These are phyloP conservation scores for Blastobotrys elegans DNA, from an alignment of 1,139 yeast species.

Conservation along the genomic window DNA sequence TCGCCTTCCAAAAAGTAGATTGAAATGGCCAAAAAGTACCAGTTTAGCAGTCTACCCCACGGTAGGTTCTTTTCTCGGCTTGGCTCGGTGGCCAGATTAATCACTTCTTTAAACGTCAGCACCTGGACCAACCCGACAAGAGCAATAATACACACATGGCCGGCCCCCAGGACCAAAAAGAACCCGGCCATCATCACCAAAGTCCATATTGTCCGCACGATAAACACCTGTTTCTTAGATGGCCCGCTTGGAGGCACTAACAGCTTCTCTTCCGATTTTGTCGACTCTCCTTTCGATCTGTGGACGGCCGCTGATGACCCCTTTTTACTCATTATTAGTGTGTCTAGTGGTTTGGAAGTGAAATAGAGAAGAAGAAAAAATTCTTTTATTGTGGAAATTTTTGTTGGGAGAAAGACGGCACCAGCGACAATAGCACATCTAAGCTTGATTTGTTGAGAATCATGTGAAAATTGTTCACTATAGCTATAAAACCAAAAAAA, in stretches of 20 bases:
- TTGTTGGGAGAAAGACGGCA: no score
- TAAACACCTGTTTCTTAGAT: slow-evolving; percentile 71
- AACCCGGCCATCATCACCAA: slow-evolving; percentile 81
- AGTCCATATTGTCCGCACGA: slow-evolving; percentile 93
- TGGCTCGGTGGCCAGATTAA: slow-evolving; percentile 74
- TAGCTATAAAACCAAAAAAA: no score
- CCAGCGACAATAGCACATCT: no score
- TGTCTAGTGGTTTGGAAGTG: not conserved
- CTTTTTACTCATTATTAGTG: not conserved
- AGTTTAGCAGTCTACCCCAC: slow-evolving; percentile 76
- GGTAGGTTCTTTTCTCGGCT: slow-evolving; percentile 81
- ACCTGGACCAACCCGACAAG: slow-evolving; percentile 71
- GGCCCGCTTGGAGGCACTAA: slow-evolving; percentile 1
- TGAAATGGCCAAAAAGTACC: slow-evolving; percentile 71
- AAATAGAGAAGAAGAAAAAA: no score
- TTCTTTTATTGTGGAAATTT: no score
- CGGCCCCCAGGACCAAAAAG: slow-evolving; percentile 69
- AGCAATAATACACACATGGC: slow-evolving; percentile 75
- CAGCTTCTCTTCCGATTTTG: no score
- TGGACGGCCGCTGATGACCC: no score
- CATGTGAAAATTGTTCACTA: no score
- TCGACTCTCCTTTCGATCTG: no score
- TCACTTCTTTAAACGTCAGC: slow-evolving; percentile 85
- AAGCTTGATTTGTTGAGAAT: no score
- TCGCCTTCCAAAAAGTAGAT: slow-evolving; percentile 88